Evolutionary conservation across 2,329 filamentous ascomycete species (phyloP), one percentile per base, ranked within the genome.

Genomic region (Diaporthe vaccinii): DNA sequence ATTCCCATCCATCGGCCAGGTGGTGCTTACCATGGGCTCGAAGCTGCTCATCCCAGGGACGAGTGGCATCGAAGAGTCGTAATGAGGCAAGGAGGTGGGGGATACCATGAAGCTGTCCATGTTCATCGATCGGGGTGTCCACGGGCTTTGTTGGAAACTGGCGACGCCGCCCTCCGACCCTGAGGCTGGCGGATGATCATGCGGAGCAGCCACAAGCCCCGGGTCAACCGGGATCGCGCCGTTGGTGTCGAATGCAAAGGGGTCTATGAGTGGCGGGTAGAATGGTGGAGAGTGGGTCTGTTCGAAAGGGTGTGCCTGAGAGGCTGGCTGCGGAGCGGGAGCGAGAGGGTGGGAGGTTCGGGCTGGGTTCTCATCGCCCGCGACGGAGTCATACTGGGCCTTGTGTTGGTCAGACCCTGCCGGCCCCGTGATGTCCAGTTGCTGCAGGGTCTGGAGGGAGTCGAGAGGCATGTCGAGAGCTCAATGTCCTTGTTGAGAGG

Each of bases 1-100:
- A 20, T 34, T 44, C 31, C 46, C 70, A 44, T 53, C 51, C 22
- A 39, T 41, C 17, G 70, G 34, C 58, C 70, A 65, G 6, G 58
- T 4, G 2, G 58, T 62, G 34, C n/a, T 73, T 6, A 73, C 49
- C n/a, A 55, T 22, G 2, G 70, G 70, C 46, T 73, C 70, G 15
- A 73, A 73, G 58, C 46, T 44, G 58, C 46, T 73, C n/a, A 65
- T 65, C 17, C 58, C 70, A 1, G 70, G 15, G 14, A 65, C 22
- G 1, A 62, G 20, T n/a, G 58, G 46, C 15, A 36, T 25, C 1
- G 69, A 2, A 15, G 17, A 17, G 25, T 8, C 39, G 28, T 59
- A 61, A 1, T 39, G 69, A 2, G 55, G 31, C 8, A 59, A 3
- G 14, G 41, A 58, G 7, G 41, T 20, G 9, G 28, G 28, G 34